Conservation (phyloP, 2,329 filamentous ascomycete species). For the Pyrenophora tritici-repentis region DNA sequence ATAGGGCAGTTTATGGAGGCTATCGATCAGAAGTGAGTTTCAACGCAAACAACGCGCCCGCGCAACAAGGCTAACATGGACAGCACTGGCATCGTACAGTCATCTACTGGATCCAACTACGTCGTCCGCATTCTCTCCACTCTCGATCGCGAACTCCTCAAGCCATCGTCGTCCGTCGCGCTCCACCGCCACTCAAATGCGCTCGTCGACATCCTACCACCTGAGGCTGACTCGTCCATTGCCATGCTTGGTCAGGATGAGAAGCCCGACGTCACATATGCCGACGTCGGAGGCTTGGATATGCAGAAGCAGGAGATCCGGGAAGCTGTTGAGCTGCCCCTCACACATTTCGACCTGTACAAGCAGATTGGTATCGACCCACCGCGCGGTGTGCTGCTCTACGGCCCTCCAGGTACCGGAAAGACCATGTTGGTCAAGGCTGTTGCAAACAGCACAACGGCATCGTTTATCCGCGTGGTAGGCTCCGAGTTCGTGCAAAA, state of each 20-base stretch:
- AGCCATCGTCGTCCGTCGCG: constrained; percentile 95
- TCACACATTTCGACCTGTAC: constrained; percentile 98
- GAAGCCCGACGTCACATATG: constrained; percentile 98
- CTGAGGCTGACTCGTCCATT: constrained; percentile 97
- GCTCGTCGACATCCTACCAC: constrained; percentile 97
- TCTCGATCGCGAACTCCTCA: constrained; percentile 95
- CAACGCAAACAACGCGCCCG: not conserved
- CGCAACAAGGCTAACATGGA: constrained; percentile 19
- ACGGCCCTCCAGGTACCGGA: constrained; percentile 92
- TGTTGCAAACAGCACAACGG: constrained; percentile 96
- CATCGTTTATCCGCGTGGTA: constrained; percentile 97
- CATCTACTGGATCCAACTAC: constrained; percentile 97
- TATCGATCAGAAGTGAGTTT: constrained; percentile 91
- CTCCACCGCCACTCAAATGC: constrained; percentile 98
- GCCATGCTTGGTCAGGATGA: constrained; percentile 96
- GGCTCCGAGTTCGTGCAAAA: constrained; percentile 99
- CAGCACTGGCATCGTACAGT: constrained; percentile 97
- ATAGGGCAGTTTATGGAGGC: constrained; percentile 99
- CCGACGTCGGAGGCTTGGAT: constrained; percentile 94
- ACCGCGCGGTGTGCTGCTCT: constrained; percentile 91
- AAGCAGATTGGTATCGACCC: constrained; percentile 99
- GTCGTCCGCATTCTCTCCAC: constrained; percentile 98
- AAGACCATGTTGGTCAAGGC: constrained; percentile 99
- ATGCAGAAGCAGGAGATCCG: constrained; percentile 99
- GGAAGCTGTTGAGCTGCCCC: constrained; percentile 93